Evolutionary conservation across 2,329 filamentous ascomycete species (phyloP), one percentile per base, ranked within the genome.

Genomic region (Conoideocrella luteorostrata): DNA sequence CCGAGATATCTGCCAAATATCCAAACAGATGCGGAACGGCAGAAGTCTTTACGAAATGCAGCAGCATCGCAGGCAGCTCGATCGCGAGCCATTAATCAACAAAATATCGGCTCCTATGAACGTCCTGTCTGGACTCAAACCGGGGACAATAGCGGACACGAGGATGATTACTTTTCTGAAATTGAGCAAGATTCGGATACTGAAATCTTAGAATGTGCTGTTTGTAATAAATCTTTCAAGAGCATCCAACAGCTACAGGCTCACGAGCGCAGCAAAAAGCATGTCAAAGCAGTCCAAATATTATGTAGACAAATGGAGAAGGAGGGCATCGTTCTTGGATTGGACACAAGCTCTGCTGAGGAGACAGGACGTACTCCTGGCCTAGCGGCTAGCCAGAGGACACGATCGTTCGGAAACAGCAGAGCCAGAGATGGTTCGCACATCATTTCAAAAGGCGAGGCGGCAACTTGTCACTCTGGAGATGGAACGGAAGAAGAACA

Each of bases 191-290:
- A 77, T 21, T 72, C 70, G 2, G 75, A 77, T 49, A 61, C 75
- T 4, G 75, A 84, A 51, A 68, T 80, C 23, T 77, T 87, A 42
- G 82, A 82, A 54, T 97, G 93, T 59, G 77, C 84, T 3, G 77
- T 81, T 4, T 97, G 93, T 63, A 77, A 80, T 52, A 88, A 86
- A 52, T 75, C 67, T 0, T 98, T 97, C 66, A 79, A 96, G 65
- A 97, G 90, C 56, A 86, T 95, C 59, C 89, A 88, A 52, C 91
- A 97, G 58, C 89, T 86, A 48, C 82, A 94, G 56, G 84, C 86
- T 3, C 93, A 98, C 56, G 90, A 96, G 67, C 88, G 85, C 67
- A 97, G 91, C 71, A 98, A 95, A 63, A 98, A 97, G 65, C 93
- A 98, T 57, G 66, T 83, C 48, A 97, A 95, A 60, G 84, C 88